Conservation (phyloP, 495 filamentous ascomycete genomes). For the Xylaria scruposa region DNA sequence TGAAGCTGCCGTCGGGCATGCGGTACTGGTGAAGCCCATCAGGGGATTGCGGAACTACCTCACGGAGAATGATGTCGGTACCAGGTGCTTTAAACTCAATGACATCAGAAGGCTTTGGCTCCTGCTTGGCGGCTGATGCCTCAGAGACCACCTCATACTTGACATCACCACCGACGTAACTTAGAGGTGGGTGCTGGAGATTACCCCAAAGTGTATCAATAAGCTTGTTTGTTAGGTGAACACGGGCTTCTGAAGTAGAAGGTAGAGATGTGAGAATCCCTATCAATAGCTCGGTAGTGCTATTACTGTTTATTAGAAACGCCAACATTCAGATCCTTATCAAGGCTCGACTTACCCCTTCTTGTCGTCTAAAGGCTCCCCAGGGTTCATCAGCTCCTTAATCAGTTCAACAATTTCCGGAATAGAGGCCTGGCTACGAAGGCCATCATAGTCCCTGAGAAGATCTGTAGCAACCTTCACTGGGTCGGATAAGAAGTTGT, state of each 20-base stretch:
- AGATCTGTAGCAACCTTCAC: conserved; percentile 36
- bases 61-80: conserved; percentile 46
- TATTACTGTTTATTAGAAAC: conserved; percentile 27
- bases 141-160: conserved; percentile 37
- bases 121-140: conserved; percentile 8
- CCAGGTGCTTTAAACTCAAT: conserved; percentile 42
- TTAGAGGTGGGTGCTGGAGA: conserved; percentile 70
- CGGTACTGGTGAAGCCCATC: conserved; percentile 59
- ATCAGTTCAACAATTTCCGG: conserved; percentile 37
- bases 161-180: conserved; percentile 54
- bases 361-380: conserved; percentile 44
- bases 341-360: conserved; percentile 33
- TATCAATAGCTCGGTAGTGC: conserved; percentile 43
- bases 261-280: conserved; percentile 53
- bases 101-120: conserved; percentile 29
- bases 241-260: conserved; percentile 58
- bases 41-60: conserved; percentile 41
- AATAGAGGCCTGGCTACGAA: conserved; percentile 34
- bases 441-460: conserved; percentile 36
- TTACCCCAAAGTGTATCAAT: conserved; percentile 71
- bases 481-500: conserved; percentile 40
- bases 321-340: background rate
- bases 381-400: conserved; percentile 34
- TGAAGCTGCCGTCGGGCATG: conserved; percentile 72
- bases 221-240: conserved; percentile 63